These are phyloP conservation scores for Scopulariopsis brevicaulis DNA, from an alignment of 2,329 filamentous ascomycete species.

Conservation along the genomic window DNA sequence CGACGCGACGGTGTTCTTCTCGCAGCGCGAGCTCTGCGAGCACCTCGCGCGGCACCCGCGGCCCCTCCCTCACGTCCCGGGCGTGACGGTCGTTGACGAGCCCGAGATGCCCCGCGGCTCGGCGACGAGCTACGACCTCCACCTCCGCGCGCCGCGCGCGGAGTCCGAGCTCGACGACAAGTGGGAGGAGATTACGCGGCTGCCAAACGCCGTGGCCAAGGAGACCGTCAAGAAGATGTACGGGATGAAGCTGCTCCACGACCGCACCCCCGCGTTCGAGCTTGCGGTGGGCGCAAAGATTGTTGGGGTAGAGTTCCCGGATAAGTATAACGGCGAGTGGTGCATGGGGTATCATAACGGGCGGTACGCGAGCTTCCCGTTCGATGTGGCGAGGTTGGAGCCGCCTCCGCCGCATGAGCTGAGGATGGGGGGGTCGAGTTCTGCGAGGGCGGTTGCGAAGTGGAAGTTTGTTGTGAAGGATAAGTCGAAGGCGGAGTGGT, in stretches of 20 bases:
- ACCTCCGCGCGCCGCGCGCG: slow-evolving; percentile 28
- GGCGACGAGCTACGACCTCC: slow-evolving; percentile 41
- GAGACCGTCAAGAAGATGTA: slow-evolving; percentile 35
- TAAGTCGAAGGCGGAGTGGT: slow-evolving; percentile 29
- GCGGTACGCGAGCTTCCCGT: slow-evolving; percentile 33
- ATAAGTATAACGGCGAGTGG: slow-evolving; percentile 42
- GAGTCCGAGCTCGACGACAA: slow-evolving; percentile 30
- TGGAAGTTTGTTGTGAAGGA: slow-evolving; percentile 40
- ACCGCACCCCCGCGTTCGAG: slow-evolving; percentile 32
- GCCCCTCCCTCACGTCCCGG: slow-evolving; percentile 35
- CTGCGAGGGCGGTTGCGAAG: slow-evolving; percentile 33
- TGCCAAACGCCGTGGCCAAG: slow-evolving; percentile 32
- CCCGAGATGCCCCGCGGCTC: slow-evolving; percentile 24
- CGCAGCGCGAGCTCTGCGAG: slow-evolving; percentile 36
- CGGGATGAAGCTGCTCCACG: slow-evolving; percentile 31
- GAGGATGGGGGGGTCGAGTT: slow-evolving; percentile 31
- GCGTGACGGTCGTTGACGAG: slow-evolving; percentile 35
- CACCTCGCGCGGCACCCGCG: slow-evolving; percentile 42
- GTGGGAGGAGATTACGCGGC: slow-evolving; percentile 22
- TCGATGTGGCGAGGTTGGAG: slow-evolving; percentile 35
- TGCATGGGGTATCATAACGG: slow-evolving; percentile 47
- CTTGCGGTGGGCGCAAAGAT: slow-evolving; percentile 35
- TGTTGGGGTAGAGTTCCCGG: slow-evolving; percentile 37
- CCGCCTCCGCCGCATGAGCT: slow-evolving; percentile 33
- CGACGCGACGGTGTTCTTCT: slow-evolving; percentile 46